Conservation (phyloP, 371 early-diverging fungal species). For the Amoeboaphelidium protococcarum region DNA sequence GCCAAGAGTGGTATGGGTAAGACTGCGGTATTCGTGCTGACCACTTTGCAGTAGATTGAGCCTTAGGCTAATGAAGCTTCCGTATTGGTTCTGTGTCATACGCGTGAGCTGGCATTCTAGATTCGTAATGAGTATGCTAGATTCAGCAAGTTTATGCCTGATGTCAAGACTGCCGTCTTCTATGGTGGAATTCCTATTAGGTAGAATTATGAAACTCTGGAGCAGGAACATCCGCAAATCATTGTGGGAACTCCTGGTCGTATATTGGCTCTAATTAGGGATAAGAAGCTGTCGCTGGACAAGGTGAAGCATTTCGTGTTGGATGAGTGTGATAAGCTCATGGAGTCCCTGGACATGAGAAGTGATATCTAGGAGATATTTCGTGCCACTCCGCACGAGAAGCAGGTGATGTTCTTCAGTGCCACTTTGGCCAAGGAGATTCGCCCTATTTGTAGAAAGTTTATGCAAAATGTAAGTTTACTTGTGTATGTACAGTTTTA, state of each 20-base stretch:
- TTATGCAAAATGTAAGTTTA: too few species aligned
- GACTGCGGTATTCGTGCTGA: conserved; percentile 93
- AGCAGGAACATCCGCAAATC: conserved; percentile 56
- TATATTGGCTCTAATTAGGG: conserved; percentile 59
- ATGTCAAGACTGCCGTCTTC: conserved; percentile 68
- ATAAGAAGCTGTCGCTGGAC: conserved; percentile 40
- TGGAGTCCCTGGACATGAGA: conserved; percentile 74
- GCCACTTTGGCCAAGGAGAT: conserved; percentile 83
- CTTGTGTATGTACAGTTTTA: too few species aligned
- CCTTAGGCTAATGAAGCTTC: conserved; percentile 38
- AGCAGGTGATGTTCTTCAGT: conserved; percentile 95
- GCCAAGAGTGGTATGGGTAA: conserved; percentile 99
- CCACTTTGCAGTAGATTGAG: conserved; percentile 84
- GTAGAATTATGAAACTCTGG: conserved; percentile 48
- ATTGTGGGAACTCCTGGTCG: conserved; percentile 98
- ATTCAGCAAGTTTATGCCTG: conserved; percentile 84
- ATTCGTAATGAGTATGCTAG: conserved; percentile 81
- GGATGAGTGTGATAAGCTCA: conserved; percentile 97
- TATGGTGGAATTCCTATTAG: conserved; percentile 63
- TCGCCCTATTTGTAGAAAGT: conserved; percentile 73
- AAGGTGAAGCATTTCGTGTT: conserved; percentile 87
- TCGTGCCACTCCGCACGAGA: conserved; percentile 70
- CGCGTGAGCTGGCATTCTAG: conserved; percentile 93
- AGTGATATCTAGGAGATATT: conserved; percentile 90
- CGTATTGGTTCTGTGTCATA: conserved; percentile 84